phyloP scores from a whole-genome alignment of 2,329 filamentous ascomycete genomes.

The Didymella arachidicola region DNA sequence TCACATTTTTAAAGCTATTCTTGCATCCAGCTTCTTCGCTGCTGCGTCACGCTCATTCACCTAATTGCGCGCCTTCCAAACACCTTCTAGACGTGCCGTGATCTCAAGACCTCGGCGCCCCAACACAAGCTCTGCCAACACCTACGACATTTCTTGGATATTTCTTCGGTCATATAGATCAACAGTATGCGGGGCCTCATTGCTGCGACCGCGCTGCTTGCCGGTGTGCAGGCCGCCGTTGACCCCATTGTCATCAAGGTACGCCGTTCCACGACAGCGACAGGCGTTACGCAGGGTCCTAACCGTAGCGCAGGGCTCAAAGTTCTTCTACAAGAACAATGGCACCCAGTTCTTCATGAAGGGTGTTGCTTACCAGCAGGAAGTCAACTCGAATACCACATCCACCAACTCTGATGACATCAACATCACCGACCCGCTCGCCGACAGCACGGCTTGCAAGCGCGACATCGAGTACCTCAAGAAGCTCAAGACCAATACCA shows the following conservation, averaged over 20 bases:
- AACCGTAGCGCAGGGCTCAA: constrained; percentile 65
- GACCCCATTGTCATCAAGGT: constrained; percentile 76
- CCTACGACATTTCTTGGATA: constrained; percentile 35
- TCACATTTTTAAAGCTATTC: constrained; percentile 31
- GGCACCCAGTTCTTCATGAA: constrained; percentile 85
- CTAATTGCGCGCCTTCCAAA: constrained; percentile 23
- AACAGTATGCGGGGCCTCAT: constrained; percentile 64
- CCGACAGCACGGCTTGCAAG: constrained; percentile 73
- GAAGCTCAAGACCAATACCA: constrained; percentile 85
- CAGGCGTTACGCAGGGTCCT: constrained; percentile 16
- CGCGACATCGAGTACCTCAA: constrained; percentile 85
- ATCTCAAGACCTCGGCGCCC: constrained; percentile 32
- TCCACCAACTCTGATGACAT: constrained; percentile 57
- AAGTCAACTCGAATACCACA: constrained; percentile 62
- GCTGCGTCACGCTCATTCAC: constrained; percentile 37
- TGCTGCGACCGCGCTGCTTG: constrained; percentile 60
- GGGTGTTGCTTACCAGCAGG: constrained; percentile 95
- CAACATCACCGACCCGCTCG: constrained; percentile 82
- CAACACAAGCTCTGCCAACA: constrained; percentile 39
- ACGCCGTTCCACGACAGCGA: constrained; percentile 26
- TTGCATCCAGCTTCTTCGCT: constrained; percentile 34
- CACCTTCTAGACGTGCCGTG: constrained; percentile 24
- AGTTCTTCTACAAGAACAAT: constrained; percentile 89
- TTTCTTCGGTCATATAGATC: constrained; percentile 27
- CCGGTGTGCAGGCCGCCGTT: constrained; percentile 63